Evolutionary conservation across 352 stramenopile genomes (phyloP), one percentile per base, ranked within the genome.

Genomic region (Phytophthora pluvialis): DNA sequence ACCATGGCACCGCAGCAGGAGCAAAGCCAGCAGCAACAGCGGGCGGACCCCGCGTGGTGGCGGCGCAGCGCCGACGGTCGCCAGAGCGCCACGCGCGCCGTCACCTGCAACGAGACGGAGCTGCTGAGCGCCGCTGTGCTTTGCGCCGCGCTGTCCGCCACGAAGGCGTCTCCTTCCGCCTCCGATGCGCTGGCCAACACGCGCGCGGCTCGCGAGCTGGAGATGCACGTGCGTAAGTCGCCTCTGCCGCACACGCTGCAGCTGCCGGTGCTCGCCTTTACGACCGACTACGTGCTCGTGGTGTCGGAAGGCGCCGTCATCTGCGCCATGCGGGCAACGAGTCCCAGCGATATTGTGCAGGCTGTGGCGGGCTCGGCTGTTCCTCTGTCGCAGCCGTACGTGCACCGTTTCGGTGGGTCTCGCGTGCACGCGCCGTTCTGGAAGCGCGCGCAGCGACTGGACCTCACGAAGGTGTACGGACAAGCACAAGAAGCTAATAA

Each of bases 391-490:
- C 73, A 89, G 60, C 86, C 84, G 18, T 90, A 84, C 12, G 75
- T 85, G 36, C 88, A 88, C 32, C 83, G 81, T 26, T 94, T 91
- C 44, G 84, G 79, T 18, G 86, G 86, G 12, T 78, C 84, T 31
- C 71, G 83, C 4, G 76, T 93, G 48, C 86, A 94, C 48, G 62
- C 84, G 54, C 81, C 86, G 28, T 93, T 94, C 69, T 90, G 81
- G 82, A 89, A 86, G 57, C 77, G 78, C 12, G 80, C 77, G 11
- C 73, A 83, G 60, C 73, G 76, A 46, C 56, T 94, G 33, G 70
- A 87, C 16, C 64, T 92, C 4, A 44, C 77, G 12, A 62, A 67
- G 3, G 42, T 88, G 8, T 78, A 86, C 54, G 60, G 58, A 28
- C 67, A 78, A 18, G 74, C 79, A 2, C 70, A 72, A 2, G 60